These are phyloP conservation scores for Colletotrichum costaricense DNA, from an alignment of 2,329 filamentous ascomycete species.

Conservation along the genomic window DNA sequence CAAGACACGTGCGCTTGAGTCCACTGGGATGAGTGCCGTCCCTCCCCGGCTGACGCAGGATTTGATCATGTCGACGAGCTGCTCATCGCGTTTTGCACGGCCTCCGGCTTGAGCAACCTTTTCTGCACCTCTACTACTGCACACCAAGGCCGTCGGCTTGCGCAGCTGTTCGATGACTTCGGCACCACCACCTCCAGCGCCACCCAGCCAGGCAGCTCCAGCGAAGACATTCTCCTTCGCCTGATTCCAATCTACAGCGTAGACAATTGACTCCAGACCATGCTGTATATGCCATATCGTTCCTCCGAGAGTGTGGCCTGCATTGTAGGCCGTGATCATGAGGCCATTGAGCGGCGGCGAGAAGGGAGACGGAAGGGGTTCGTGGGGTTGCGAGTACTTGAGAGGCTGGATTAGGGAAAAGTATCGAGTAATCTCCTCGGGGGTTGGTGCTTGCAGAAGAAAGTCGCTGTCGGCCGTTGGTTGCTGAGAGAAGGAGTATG, in stretches of 20 bases:
- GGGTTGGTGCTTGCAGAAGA: conserved; percentile 76
- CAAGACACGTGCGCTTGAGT: conserved; percentile 93
- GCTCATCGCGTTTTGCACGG: conserved; percentile 84
- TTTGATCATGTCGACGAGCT: conserved; percentile 84
- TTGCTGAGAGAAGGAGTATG: conserved; percentile 64
- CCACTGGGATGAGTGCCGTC: conserved; percentile 91
- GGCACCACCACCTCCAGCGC: conserved; percentile 80
- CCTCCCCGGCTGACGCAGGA: conserved; percentile 83
- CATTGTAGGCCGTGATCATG: conserved; percentile 96
- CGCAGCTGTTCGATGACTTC: conserved; percentile 94
- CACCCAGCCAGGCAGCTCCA: conserved; percentile 92
- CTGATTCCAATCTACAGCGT: conserved; percentile 98
- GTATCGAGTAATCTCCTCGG: conserved; percentile 91
- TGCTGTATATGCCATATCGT: conserved; percentile 99
- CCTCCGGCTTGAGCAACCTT: conserved; percentile 77
- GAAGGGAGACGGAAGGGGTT: conserved; percentile 87
- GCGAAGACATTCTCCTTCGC: conserved; percentile 95
- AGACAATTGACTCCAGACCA: conserved; percentile 95
- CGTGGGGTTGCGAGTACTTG: conserved; percentile 97
- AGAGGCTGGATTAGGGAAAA: conserved; percentile 91
- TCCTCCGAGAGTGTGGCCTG: conserved; percentile 93
- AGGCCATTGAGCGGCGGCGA: conserved; percentile 91
- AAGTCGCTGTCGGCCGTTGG: conserved; percentile 64
- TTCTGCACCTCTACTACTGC: conserved; percentile 85
- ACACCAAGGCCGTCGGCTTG: conserved; percentile 93